Evolutionary conservation across 2,329 filamentous ascomycete genomes (phyloP), one percentile per base, ranked within the genome.

Genomic region (Keithomyces neogunnii): DNA sequence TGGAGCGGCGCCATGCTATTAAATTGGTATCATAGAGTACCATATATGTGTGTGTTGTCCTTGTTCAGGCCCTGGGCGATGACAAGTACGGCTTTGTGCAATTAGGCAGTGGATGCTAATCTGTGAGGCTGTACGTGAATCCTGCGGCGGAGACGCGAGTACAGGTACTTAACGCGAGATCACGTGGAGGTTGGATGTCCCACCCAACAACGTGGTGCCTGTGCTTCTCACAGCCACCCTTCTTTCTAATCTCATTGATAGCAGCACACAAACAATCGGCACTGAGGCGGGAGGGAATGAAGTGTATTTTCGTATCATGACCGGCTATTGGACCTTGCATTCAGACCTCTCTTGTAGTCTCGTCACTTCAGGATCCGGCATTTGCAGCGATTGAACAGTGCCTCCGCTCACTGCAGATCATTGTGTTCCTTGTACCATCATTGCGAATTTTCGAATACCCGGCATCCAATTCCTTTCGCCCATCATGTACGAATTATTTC

Each of bases 401-500:
- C 19, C 19, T 19, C 19, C 19, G 19, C 19, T 19, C 19, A 19
- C 19, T 19, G 19, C 19, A 2, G 38, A 3, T 6, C n/a, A 19
- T 2, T 5, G 26, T 13, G n/a, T 13, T 26, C n/a, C 38, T 19
- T 8, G 4, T 40, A 13, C 11, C 8, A n/a, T 39, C 5, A 39
- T 13, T 13, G 19, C 39, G 26, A 3, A 26, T 26, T 42, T n/a
- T 10, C 26, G 39, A 11, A 11, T 39, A 39, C 36, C 5, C 40
- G 30, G 26, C 40, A 9, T 30, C 8, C n/a, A 19, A 19, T 43
- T 19, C 35, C n/a, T 26, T 33, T 13, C 11, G 26, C 19, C 29
- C 51, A 55, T 13, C 48, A 82, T 82, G 78, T 75, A 81, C 60
- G 80, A 84, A 63, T 66, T 84, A 19, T 83, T 82, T 58, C 70